Evolutionary conservation across 345 rosid genomes (phyloP).

Genomic region (Ceriops decandra): DNA sequence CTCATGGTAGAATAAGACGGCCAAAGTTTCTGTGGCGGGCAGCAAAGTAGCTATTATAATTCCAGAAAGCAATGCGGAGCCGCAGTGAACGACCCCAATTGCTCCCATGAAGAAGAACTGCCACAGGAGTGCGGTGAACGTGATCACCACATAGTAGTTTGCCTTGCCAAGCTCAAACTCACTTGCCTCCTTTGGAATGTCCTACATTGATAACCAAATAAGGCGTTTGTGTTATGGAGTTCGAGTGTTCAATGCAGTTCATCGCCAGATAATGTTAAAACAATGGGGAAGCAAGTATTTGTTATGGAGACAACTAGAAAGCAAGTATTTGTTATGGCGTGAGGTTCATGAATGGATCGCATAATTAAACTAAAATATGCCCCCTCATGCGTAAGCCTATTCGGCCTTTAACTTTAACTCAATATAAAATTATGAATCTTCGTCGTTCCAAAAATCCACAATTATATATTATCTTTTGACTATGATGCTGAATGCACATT

Average conservation of each 20-base stretch:
- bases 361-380: too few relatives aligned
- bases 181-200: constrained; percentile 24
- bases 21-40: constrained; percentile 32
- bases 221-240: too few relatives aligned
- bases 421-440: too few relatives aligned
- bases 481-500: too few relatives aligned
- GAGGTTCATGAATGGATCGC: too few relatives aligned
- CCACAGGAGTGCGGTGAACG: constrained; percentile 25
- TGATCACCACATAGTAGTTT: constrained; percentile 20
- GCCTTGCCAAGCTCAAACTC: constrained; percentile 23
- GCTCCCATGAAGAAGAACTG: constrained; percentile 43
- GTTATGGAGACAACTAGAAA: neutral
- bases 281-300: neutral
- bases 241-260: too few relatives aligned
- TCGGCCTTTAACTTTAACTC: too few relatives aligned
- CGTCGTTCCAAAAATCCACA: too few relatives aligned
- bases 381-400: too few relatives aligned
- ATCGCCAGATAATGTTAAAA: too few relatives aligned
- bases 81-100: constrained; percentile 24
- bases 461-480: too few relatives aligned
- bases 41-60: constrained; percentile 29
- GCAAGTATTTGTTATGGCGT: neutral
- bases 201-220: constrained; percentile 16
- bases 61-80: constrained; percentile 31
- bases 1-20: constrained; percentile 29